A percentile compares a stretch with the other conserved stretches of the same genome.
phyloP scores from a whole-genome alignment of 257 asterid genomes.

The Primulina tabacum region DNA sequence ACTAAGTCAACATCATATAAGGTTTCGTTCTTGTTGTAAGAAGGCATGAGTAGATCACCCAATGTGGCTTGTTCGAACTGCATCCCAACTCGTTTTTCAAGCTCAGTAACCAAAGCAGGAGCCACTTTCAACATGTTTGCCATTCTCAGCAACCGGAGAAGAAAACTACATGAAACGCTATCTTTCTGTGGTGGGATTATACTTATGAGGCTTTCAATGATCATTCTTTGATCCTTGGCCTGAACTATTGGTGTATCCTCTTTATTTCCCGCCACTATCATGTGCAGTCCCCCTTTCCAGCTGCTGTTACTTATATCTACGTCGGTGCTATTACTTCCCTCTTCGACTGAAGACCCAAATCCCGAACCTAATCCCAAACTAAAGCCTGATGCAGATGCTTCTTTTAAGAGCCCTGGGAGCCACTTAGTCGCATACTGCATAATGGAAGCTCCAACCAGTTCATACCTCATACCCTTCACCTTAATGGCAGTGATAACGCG shows the following conservation, averaged over 20 bases:
- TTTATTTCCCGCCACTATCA: conserved; percentile 59
- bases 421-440: conserved; percentile 76
- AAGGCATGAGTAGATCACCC: conserved; percentile 72
- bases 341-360: conserved; percentile 22
- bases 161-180: conserved; percentile 80
- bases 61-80: conserved; percentile 82
- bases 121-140: conserved; percentile 83
- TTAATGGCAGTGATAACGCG: conserved; percentile 83
- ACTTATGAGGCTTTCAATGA: conserved; percentile 84
- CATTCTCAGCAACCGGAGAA: conserved; percentile 65
- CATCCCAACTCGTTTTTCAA: conserved; percentile 94
- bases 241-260: conserved; percentile 50
- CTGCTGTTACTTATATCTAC: conserved; percentile 32
- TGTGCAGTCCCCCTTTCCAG: conserved; percentile 86
- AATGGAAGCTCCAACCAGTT: conserved; percentile 71
- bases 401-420: conserved; percentile 68
- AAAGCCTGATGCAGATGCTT: conserved; percentile 30
- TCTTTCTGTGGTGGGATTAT: conserved; percentile 90
- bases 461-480: conserved; percentile 88
- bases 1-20: conserved; percentile 79
- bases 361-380: conserved; percentile 21
- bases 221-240: conserved; percentile 80
- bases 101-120: conserved; percentile 83
- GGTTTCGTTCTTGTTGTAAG: conserved; percentile 60
- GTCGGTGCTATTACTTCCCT: conserved; percentile 32